These are phyloP conservation scores for Chlamydomonas schloesseri DNA, from an alignment of 139 green algal species.

Conservation along the genomic window DNA sequence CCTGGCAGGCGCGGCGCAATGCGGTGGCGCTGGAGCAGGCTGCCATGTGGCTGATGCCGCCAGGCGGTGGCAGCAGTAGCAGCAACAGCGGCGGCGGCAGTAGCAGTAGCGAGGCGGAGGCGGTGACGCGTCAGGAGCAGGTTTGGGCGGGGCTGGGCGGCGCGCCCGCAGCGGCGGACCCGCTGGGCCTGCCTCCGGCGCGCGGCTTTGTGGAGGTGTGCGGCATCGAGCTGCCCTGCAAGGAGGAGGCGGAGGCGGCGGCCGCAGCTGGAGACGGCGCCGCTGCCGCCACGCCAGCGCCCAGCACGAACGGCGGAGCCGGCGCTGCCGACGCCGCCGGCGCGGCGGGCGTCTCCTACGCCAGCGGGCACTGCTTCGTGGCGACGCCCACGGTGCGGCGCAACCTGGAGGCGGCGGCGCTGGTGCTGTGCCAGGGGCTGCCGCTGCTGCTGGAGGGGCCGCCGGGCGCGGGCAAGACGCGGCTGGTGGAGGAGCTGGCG, in stretches of 20 bases:
- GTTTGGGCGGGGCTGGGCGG: neutral
- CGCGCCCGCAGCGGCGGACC: neutral
- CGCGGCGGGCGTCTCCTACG: too few relatives aligned
- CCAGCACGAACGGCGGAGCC: neutral
- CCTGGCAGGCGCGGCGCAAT: constrained; percentile 56
- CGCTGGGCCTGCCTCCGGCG: constrained; percentile 40
- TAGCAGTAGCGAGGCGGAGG: neutral
- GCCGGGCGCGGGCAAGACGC: constrained; percentile 90
- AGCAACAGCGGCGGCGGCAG: neutral
- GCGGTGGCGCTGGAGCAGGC: constrained; percentile 56
- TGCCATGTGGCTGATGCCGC: constrained; percentile 49
- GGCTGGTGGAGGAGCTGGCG: constrained; percentile 85
- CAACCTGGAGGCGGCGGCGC: constrained; percentile 74
- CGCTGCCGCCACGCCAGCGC: neutral
- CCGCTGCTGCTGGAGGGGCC: constrained; percentile 93
- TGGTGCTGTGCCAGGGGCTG: constrained; percentile 82
- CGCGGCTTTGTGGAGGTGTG: constrained; percentile 68
- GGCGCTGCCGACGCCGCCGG: neutral
- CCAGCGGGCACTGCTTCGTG: constrained; percentile 53
- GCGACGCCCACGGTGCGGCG: constrained; percentile 59
- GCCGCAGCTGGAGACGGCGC: neutral
- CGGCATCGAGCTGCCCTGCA: constrained; percentile 67
- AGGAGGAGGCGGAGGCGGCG: constrained; percentile 20
- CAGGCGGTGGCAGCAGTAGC: neutral
- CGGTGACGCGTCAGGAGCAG: neutral